These are phyloP conservation scores for Coleophoma eucalyptorum DNA, from an alignment of 2,329 filamentous ascomycete genomes.

Conservation along the genomic window DNA sequence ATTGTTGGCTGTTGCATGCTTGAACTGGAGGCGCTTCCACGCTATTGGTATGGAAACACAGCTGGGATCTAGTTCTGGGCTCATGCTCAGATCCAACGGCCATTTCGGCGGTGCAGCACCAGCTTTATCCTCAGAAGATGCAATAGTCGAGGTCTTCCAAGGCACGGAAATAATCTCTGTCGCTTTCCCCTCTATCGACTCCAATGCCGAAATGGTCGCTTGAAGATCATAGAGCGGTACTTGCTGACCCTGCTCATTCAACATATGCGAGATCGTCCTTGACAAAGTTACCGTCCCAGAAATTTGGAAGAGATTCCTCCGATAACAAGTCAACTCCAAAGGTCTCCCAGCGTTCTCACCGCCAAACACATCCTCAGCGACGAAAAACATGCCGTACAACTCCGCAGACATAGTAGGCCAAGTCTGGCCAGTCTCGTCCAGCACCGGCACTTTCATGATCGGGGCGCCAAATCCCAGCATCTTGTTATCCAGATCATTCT, in stretches of 20 bases:
- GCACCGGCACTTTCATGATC: slow-evolving; percentile 53
- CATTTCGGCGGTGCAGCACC: slow-evolving; percentile 50
- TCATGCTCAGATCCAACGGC: slow-evolving; percentile 49
- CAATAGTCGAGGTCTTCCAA: slow-evolving; percentile 64
- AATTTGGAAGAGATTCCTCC: slow-evolving; percentile 92
- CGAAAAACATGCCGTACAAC: slow-evolving; percentile 84
- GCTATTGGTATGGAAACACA: slow-evolving; percentile 79
- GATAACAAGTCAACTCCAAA: slow-evolving; percentile 88
- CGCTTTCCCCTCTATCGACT: slow-evolving; percentile 86
- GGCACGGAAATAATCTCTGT: slow-evolving; percentile 96
- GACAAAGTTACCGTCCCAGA: slow-evolving; percentile 82
- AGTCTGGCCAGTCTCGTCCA: slow-evolving; percentile 63
- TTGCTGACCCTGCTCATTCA: slow-evolving; percentile 76
- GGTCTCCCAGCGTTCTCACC: slow-evolving; percentile 47
- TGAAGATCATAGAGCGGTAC: slow-evolving; percentile 75
- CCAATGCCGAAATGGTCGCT: slow-evolving; percentile 78
- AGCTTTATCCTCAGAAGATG: slow-evolving; percentile 29
- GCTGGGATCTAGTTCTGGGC: slow-evolving; percentile 72
- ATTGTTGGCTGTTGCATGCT: slow-evolving; percentile 95
- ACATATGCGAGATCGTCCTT: slow-evolving; percentile 63
- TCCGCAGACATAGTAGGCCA: slow-evolving; percentile 69
- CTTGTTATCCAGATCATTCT: slow-evolving; percentile 57
- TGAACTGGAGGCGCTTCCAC: slow-evolving; percentile 94
- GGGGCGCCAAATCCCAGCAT: slow-evolving; percentile 71
- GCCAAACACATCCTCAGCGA: slow-evolving; percentile 76